Evolutionary conservation across 768 basidiomycete species (phyloP).

Genomic region (Collybiopsis confluens): DNA sequence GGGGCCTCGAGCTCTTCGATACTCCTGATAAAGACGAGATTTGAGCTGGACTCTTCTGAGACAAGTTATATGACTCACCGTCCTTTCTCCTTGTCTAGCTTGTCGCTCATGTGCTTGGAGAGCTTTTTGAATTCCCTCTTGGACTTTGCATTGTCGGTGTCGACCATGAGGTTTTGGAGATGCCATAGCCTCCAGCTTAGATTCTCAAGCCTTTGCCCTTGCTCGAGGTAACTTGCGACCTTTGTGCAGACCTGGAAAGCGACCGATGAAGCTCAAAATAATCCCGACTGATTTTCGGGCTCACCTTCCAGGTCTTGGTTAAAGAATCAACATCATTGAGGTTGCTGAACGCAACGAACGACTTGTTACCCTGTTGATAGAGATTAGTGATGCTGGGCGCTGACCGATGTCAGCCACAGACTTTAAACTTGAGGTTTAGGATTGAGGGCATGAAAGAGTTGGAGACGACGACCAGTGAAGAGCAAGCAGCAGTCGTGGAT

Average conservation of each 20-base stretch:
- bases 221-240: slow-evolving; percentile 87
- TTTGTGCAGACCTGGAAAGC: slow-evolving; percentile 74
- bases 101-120: slow-evolving; percentile 85
- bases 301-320: slow-evolving; percentile 88
- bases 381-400: slow-evolving; percentile 13
- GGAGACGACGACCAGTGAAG: background rate
- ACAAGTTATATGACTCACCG: slow-evolving; percentile 45
- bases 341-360: slow-evolving; percentile 90
- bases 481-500: too few species aligned
- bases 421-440: slow-evolving; percentile 86
- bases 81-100: slow-evolving; percentile 90
- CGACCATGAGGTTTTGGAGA: slow-evolving; percentile 87
- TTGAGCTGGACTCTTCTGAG: slow-evolving; percentile 9
- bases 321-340: slow-evolving; percentile 79
- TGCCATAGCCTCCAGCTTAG: slow-evolving; percentile 92
- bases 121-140: slow-evolving; percentile 90
- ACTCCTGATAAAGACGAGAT: slow-evolving; percentile 42
- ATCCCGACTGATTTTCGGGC: slow-evolving; percentile 11
- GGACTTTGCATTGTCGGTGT: slow-evolving; percentile 82
- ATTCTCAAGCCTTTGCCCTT: slow-evolving; percentile 89
- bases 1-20: slow-evolving; percentile 85
- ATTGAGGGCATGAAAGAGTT: slow-evolving; percentile 60
- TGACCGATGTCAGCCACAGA: slow-evolving; percentile 19
- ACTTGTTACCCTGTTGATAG: slow-evolving; percentile 79
- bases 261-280: slow-evolving; percentile 1